Conservation (phyloP, 108 stramenopile genomes). For the Skeletonema potamos region DNA sequence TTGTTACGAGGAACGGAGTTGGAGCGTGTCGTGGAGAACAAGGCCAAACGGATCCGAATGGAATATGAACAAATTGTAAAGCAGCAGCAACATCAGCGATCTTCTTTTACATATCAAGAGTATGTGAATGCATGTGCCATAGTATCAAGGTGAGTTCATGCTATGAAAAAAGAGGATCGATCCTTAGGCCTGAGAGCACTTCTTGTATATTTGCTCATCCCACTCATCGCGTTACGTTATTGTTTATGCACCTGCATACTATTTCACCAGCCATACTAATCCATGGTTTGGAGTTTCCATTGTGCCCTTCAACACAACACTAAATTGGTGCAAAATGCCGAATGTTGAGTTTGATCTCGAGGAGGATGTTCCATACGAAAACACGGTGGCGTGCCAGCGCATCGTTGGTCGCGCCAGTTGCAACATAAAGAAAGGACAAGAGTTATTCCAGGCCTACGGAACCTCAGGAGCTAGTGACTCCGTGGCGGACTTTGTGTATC, state of each 20-base stretch:
- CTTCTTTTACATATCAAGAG: constrained; percentile 16
- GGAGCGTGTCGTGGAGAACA: constrained; percentile 19
- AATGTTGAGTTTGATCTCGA: constrained; percentile 35
- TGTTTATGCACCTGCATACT: neutral
- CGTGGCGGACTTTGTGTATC: constrained; percentile 26
- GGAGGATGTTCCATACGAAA: neutral
- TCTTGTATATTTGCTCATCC: neutral
- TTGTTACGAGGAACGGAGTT: constrained; percentile 17
- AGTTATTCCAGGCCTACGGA: constrained; percentile 25
- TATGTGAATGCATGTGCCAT: constrained; percentile 21
- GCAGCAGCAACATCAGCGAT: neutral
- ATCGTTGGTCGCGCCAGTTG: constrained; percentile 9
- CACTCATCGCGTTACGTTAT: neutral
- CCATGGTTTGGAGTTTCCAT: constrained; percentile 27
- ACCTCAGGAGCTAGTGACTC: no score
- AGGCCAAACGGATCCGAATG: constrained; percentile 5
- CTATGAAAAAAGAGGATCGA: neutral
- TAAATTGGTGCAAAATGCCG: constrained; percentile 10
- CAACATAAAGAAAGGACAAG: constrained; percentile 11
- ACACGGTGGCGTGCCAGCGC: neutral
- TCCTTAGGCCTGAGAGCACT: neutral
- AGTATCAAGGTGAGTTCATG: constrained; percentile 2
- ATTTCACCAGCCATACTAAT: constrained; percentile 24
- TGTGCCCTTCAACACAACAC: constrained; percentile 28
- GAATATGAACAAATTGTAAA: constrained; percentile 9